Conservation (phyloP, 208 protist genomes). For the Leishmania tropica region DNA sequence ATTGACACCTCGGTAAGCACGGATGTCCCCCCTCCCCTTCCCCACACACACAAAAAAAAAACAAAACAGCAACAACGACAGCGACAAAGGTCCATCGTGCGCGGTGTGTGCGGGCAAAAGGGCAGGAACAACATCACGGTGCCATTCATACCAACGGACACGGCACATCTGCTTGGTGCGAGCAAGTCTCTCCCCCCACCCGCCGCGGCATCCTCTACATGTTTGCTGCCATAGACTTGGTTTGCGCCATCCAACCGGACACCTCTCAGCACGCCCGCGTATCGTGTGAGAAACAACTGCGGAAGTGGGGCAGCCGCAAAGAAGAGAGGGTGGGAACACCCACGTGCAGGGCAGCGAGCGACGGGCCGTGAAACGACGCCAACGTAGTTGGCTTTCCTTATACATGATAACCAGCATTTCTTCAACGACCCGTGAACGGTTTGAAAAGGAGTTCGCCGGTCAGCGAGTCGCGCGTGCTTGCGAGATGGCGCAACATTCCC, state of each 20-base stretch:
- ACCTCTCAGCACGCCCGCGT: background rate
- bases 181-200: no score
- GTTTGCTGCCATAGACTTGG: background rate
- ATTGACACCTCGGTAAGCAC: background rate
- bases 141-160: background rate
- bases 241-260: background rate
- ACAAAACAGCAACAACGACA: no score
- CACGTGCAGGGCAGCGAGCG: background rate
- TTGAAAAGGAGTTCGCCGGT: slow-evolving; percentile 28
- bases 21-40: background rate
- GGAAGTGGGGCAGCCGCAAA: background rate
- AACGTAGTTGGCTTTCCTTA: background rate
- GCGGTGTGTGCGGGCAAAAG: no score
- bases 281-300: background rate
- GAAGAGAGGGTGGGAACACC: background rate
- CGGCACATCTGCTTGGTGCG: background rate
- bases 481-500: slow-evolving; percentile 17
- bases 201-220: background rate
- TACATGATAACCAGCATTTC: no score
- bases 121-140: no score
- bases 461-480: slow-evolving; percentile 18
- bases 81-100: no score
- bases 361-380: background rate
- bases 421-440: slow-evolving; percentile 36
- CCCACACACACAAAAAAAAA: no score